These are phyloP conservation scores for Lentinula aciculospora DNA, from an alignment of 768 basidiomycete species.

Conservation along the genomic window DNA sequence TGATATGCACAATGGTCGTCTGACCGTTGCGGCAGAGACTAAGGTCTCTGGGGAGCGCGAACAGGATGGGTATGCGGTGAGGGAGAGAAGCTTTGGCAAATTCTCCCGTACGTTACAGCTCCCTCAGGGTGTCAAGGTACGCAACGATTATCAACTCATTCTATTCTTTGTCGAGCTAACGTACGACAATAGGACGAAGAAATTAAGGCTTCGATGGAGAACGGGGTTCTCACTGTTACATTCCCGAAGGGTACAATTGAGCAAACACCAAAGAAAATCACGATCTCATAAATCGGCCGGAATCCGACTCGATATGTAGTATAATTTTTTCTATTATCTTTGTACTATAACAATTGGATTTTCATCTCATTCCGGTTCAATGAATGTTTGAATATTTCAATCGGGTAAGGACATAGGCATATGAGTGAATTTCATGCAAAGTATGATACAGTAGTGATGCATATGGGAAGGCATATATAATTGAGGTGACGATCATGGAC, in stretches of 20 bases:
- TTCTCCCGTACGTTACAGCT: conserved; percentile 45
- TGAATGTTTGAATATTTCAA: too few relatives aligned
- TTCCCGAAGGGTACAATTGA: conserved; percentile 46
- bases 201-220: conserved; percentile 41
- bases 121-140: conserved; percentile 48
- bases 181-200: conserved; percentile 21
- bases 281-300: conserved; percentile 22
- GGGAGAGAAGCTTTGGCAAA: conserved; percentile 46
- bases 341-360: too few relatives aligned
- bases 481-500: too few relatives aligned
- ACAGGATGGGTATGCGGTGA: conserved; percentile 35
- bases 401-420: too few relatives aligned
- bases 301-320: too few relatives aligned
- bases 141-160: conserved; percentile 12
- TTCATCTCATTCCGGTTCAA: too few relatives aligned
- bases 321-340: neutral
- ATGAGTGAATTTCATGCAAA: too few relatives aligned
- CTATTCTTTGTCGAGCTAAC: conserved; percentile 13
- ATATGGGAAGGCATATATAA: too few relatives aligned
- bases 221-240: conserved; percentile 44
- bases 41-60: conserved; percentile 30
- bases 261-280: conserved; percentile 26
- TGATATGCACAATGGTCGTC: conserved; percentile 44
- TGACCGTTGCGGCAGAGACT: conserved; percentile 49
- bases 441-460: too few relatives aligned